A percentile compares a stretch with the other conserved stretches of the same genome.
Conservation (phyloP, 2,329 filamentous ascomycete species). For the Neospermospora avenae region DNA sequence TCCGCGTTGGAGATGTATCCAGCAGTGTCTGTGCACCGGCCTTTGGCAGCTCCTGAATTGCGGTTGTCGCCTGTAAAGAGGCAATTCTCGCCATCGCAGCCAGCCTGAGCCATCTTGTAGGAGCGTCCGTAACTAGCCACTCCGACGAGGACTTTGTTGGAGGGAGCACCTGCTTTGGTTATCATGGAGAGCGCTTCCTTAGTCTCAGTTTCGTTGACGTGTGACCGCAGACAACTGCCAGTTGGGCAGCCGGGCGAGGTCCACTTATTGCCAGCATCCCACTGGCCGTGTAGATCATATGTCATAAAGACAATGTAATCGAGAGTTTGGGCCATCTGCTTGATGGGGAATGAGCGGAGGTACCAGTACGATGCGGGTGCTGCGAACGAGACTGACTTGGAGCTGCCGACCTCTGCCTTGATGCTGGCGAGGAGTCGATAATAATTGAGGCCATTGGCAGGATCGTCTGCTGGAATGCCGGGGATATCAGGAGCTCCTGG, state of each 20-base stretch:
- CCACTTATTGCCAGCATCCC: conserved; percentile 37
- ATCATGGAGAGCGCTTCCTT: conserved; percentile 37
- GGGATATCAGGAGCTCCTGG: conserved; percentile 37
- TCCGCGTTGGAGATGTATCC: conserved; percentile 33
- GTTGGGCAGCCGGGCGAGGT: conserved; percentile 31
- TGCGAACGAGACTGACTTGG: conserved; percentile 24
- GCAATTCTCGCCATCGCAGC: conserved; percentile 24
- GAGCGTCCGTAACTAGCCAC: conserved; percentile 36
- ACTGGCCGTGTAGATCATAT: conserved; percentile 40
- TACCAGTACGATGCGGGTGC: conserved; percentile 36
- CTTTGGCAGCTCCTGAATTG: conserved; percentile 30
- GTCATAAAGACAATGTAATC: conserved; percentile 30
- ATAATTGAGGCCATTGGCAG: conserved; percentile 37
- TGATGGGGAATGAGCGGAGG: conserved; percentile 28
- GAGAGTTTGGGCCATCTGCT: conserved; percentile 14
- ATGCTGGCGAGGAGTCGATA: conserved; percentile 32
- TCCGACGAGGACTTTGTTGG: conserved; percentile 35
- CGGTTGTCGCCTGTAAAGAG: conserved; percentile 25
- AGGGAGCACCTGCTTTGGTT: conserved; percentile 36
- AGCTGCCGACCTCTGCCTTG: not conserved
- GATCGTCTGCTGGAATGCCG: conserved; percentile 32
- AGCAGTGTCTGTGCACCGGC: conserved; percentile 34
- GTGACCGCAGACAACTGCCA: conserved; percentile 35
- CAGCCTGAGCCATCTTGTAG: conserved; percentile 34
- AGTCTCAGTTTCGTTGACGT: conserved; percentile 40